A percentile compares a stretch with the other conserved stretches of the same genome.
These are phyloP conservation scores for Elaeis oleifera DNA, from an alignment of 202 grass and related monocot species.

Conservation along the genomic window DNA sequence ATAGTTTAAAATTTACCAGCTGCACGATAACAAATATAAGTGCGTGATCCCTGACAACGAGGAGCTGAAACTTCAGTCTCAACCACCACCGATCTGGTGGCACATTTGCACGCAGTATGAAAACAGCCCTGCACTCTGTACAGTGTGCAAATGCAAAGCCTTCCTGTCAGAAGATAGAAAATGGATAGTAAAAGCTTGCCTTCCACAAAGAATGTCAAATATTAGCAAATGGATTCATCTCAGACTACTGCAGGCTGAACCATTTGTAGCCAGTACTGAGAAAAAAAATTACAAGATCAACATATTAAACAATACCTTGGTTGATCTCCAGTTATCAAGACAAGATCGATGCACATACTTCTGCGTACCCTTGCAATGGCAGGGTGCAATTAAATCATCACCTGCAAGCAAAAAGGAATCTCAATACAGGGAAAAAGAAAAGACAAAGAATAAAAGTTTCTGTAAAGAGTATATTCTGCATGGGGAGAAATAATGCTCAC, in stretches of 20 bases:
- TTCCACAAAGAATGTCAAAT: neutral
- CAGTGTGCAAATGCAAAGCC: slow-evolving; percentile 99
- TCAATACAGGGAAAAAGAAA: no score
- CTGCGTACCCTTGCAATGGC: slow-evolving; percentile 87
- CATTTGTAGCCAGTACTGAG: no score
- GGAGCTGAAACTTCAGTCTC: slow-evolving; percentile 83
- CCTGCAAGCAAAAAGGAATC: slow-evolving; percentile 30
- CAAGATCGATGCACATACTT: slow-evolving; percentile 96
- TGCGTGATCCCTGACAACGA: slow-evolving; percentile 89
- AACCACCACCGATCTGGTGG: slow-evolving; percentile 92
- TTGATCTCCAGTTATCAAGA: slow-evolving; percentile 97
- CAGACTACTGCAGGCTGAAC: neutral
- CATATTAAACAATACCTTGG: slow-evolving; percentile 49
- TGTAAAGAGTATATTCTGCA: no score
- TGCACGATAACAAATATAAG: slow-evolving; percentile 93
- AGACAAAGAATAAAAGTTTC: no score
- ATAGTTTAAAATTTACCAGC: slow-evolving; percentile 37
- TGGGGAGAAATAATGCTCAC: no score
- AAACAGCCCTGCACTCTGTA: slow-evolving; percentile 86
- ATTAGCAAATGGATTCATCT: slow-evolving; percentile 1
- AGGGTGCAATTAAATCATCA: slow-evolving; percentile 86
- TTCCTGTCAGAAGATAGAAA: slow-evolving; percentile 54
- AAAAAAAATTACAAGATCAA: slow-evolving; percentile 1
- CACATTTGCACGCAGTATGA: slow-evolving; percentile 80
- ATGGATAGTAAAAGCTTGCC: slow-evolving; percentile 1